These are phyloP conservation scores for Gastrolobium bilobum DNA, from an alignment of 306 rosid species.

Conservation along the genomic window DNA sequence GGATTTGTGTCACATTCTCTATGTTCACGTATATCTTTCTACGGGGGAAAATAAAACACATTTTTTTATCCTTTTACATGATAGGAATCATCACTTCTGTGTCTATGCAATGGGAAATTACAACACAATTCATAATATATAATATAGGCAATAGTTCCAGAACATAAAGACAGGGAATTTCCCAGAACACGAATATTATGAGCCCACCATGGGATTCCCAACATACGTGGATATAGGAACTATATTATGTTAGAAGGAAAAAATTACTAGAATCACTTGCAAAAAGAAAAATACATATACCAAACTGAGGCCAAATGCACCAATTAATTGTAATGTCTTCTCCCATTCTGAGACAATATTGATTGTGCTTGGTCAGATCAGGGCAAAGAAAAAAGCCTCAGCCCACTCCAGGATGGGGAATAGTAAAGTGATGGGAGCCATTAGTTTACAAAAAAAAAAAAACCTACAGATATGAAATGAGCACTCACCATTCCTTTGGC, in stretches of 20 bases:
- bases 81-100: too few relatives aligned
- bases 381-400: conserved; percentile 16
- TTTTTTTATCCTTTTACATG: too few relatives aligned
- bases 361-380: conserved; percentile 49
- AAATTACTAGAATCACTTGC: conserved; percentile 40
- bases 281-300: conserved; percentile 57
- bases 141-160: too few relatives aligned
- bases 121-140: too few relatives aligned
- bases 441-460: conserved; percentile 8
- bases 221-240: conserved; percentile 27
- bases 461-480: background rate
- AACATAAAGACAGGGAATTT: background rate
- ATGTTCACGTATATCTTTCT: too few relatives aligned
- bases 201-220: background rate
- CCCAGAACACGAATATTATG: background rate
- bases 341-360: conserved; percentile 83
- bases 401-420: conserved; percentile 24
- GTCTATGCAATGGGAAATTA: too few relatives aligned
- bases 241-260: conserved; percentile 7
- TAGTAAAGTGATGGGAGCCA: conserved; percentile 28
- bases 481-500: too few relatives aligned
- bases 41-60: too few relatives aligned
- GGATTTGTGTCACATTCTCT: too few relatives aligned
- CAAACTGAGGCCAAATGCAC: conserved; percentile 75
- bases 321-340: conserved; percentile 84